Percentiles rank a stretch among this genome's conserved stretches.
Conservation (phyloP, 2,329 filamentous ascomycete species). For the Cladosporium sp. region DNA sequence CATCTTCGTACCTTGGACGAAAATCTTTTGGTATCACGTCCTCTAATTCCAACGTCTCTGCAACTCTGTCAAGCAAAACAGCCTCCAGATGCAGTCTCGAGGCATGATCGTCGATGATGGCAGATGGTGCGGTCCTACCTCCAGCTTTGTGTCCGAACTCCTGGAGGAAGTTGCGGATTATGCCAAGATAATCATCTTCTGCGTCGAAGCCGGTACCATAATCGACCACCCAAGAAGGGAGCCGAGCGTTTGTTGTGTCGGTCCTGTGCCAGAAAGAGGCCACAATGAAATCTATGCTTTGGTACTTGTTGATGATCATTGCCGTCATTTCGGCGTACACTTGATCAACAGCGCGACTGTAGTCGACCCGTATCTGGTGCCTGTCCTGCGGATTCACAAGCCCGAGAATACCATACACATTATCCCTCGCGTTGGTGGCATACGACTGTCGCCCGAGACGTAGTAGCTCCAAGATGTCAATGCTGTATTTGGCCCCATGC, state of each 20-base stretch:
- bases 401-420: conserved; percentile 1
- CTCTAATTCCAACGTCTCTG: neutral
- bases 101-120: neutral
- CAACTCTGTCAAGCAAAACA: neutral
- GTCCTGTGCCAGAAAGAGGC: conserved; percentile 2
- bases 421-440: neutral
- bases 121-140: neutral
- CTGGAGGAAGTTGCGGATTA: too few species aligned
- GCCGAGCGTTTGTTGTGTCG: neutral
- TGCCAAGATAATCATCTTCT: too few species aligned
- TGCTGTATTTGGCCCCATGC: neutral
- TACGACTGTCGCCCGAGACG: neutral
- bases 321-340: neutral
- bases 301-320: neutral
- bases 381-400: neutral
- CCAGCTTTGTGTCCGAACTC: neutral
- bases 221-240: conserved; percentile 6
- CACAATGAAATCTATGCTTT: neutral
- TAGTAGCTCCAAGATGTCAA: neutral
- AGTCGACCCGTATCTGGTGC: neutral
- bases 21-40: neutral
- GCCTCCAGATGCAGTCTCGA: neutral
- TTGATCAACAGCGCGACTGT: neutral
- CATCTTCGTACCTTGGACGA: too few species aligned
- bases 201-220: neutral